Conservation (phyloP, 805 yeast species). For the Candida xyloterini region DNA sequence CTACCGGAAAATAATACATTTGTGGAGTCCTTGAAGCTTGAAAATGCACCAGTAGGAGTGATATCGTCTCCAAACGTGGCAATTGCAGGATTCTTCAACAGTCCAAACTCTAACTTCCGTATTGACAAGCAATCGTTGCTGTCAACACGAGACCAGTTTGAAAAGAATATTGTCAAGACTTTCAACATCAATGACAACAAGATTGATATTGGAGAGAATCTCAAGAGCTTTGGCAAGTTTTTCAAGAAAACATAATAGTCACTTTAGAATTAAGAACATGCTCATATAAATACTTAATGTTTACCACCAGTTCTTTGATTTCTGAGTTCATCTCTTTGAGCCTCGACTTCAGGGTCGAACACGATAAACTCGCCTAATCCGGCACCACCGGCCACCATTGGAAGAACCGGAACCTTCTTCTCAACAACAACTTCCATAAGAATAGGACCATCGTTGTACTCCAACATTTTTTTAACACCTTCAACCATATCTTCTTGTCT, state of each 20-base stretch:
- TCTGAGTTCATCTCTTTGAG: slow-evolving; percentile 65
- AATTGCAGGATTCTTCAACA: slow-evolving; percentile 18
- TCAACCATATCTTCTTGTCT: slow-evolving; percentile 63
- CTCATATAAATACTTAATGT: slow-evolving; percentile 39
- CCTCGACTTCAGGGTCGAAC: slow-evolving; percentile 81
- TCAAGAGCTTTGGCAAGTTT: slow-evolving; percentile 59
- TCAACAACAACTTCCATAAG: slow-evolving; percentile 88
- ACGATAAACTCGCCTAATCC: slow-evolving; percentile 89
- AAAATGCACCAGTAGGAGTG: slow-evolving; percentile 16
- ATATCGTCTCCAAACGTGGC: slow-evolving; percentile 16
- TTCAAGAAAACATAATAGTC: slow-evolving; percentile 35
- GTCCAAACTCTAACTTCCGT: slow-evolving; percentile 23
- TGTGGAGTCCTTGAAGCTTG: slow-evolving; percentile 25
- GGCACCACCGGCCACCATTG: slow-evolving; percentile 97
- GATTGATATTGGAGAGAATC: slow-evolving; percentile 65
- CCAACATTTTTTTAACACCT: slow-evolving; percentile 67
- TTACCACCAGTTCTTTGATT: slow-evolving; percentile 69
- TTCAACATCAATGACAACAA: slow-evolving; percentile 49
- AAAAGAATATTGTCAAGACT: slow-evolving; percentile 45
- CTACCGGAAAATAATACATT: slow-evolving; percentile 29
- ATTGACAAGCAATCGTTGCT: slow-evolving; percentile 31
- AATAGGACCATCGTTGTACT: slow-evolving; percentile 73
- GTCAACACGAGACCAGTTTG: slow-evolving; percentile 41
- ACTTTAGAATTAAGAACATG: slow-evolving; percentile 1
- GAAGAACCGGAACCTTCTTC: slow-evolving; percentile 92